Base-by-base conservation (phyloP, 805 yeast species). In the Candida arabinofermentans region DNA sequence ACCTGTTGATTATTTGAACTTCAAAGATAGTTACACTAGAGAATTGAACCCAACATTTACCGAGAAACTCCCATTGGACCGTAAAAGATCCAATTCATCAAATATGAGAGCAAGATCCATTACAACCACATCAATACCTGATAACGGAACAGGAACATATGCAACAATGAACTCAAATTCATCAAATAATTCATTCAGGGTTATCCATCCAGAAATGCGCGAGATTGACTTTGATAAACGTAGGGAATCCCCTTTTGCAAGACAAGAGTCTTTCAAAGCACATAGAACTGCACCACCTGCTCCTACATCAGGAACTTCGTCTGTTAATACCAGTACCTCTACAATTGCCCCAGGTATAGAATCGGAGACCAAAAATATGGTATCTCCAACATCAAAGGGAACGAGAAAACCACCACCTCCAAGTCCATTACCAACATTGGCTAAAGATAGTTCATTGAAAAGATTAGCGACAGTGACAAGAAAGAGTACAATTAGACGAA, bases 171-270 rank as follows among this genome's bases (percentile, higher is more conserved):
- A 38, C 19, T 38, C 53, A 3, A 48, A 41, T 3, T 41, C 42
- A 4, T 41, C 48, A 5, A 42, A 32, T 10, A 51, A 74, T 32
- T 67, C 87, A 0, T 86, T 87, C 57, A 71, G 83, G 44, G 81
- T 87, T 1, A 72, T 87, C 8, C 65, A 90, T 24, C 75, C 77
- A 19, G 78, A 75, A n/a, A 77, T 74, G 12, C 68, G 74, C 26
- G 95, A 85, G 53, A 86, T 86, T 46, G 89, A 89, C 59, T 87
- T 87, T 56, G 93, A 87, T 53, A 79, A 83, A 51, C 70, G 88
- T 39, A 65, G 96, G 34, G 79, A 77, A 35, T 82, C 95, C 0
- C 95, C 96, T 1, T 85, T 75, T 54, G 63, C 72, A 2, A 72
- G 81, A 1, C 44, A 44, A 9, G 54, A 51, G 21, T 74, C 69